Conservation (phyloP, 108 stramenopile genomes). For the Skeletonema potamos region DNA sequence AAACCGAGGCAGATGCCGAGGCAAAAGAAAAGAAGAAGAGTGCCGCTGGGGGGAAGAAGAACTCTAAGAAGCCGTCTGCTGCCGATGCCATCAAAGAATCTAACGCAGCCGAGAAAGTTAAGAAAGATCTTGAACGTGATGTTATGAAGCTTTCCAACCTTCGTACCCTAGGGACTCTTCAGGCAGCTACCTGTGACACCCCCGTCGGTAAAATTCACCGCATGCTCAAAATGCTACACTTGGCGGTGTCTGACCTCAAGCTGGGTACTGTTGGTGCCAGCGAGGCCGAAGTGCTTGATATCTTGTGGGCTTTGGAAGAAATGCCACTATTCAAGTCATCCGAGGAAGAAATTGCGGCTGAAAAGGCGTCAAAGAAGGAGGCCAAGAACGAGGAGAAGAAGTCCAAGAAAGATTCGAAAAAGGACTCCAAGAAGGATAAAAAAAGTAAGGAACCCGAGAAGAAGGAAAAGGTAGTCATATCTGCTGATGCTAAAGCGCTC, state of each 20-base stretch:
- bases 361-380: constrained; percentile 87
- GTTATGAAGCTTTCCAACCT: constrained; percentile 92
- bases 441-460: constrained; percentile 71
- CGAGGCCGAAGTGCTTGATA: constrained; percentile 91
- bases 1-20: constrained; percentile 32
- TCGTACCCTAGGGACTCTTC: constrained; percentile 81
- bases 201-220: constrained; percentile 90
- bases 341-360: constrained; percentile 67
- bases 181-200: constrained; percentile 89
- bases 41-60: constrained; percentile 52
- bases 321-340: constrained; percentile 81
- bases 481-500: constrained; percentile 64
- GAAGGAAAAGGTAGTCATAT: constrained; percentile 71
- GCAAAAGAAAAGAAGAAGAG: constrained; percentile 49
- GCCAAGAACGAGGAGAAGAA: constrained; percentile 81
- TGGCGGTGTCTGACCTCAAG: constrained; percentile 74
- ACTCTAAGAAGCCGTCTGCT: constrained; percentile 71
- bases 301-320: constrained; percentile 95
- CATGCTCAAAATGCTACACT: constrained; percentile 95
- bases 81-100: constrained; percentile 91
- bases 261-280: constrained; percentile 69
- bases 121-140: constrained; percentile 86
- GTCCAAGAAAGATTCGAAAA: constrained; percentile 75
- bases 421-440: constrained; percentile 72
- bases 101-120: constrained; percentile 82